phyloP scores from a whole-genome alignment of 2,329 filamentous ascomycete species.

The Microcyclosporella mali region DNA sequence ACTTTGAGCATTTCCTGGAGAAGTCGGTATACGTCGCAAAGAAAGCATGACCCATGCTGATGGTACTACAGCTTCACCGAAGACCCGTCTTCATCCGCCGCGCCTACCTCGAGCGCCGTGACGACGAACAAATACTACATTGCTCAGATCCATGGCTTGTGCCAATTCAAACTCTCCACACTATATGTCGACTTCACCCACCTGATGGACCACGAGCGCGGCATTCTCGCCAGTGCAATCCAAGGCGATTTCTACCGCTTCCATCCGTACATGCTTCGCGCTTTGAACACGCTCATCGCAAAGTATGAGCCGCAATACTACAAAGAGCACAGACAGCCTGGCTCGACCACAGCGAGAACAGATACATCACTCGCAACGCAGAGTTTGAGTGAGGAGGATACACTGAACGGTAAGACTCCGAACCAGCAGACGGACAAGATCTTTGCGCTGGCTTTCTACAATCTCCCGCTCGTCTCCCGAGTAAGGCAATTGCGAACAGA shows the following conservation, averaged over 20 bases:
- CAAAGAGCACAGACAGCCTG: constrained; percentile 80
- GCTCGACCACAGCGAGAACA: constrained; percentile 60
- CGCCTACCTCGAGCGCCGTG: constrained; percentile 61
- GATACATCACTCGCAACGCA: constrained; percentile 53
- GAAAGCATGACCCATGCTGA: constrained; percentile 6
- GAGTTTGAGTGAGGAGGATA: constrained; percentile 55
- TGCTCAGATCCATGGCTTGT: constrained; percentile 73
- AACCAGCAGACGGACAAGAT: constrained; percentile 97
- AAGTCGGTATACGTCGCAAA: constrained; percentile 45
- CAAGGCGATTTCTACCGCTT: constrained; percentile 92
- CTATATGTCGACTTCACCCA: constrained; percentile 86
- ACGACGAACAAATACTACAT: constrained; percentile 80
- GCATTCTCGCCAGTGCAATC: constrained; percentile 76
- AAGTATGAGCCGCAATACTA: constrained; percentile 95
- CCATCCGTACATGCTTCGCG: constrained; percentile 81
- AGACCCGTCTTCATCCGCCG: constrained; percentile 58
- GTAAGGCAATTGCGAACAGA: constrained; percentile 79
- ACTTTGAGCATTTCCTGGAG: constrained; percentile 76
- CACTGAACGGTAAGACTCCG: constrained; percentile 64
- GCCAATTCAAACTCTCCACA: constrained; percentile 68
- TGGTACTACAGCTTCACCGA: constrained; percentile 52
- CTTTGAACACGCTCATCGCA: constrained; percentile 84
- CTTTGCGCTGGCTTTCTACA: constrained; percentile 89
- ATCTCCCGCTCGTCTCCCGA: constrained; percentile 78
- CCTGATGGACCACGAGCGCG: constrained; percentile 68